Percentiles rank a stretch among this genome's conserved stretches.
These are phyloP conservation scores for Cercospora nicotianae DNA, from an alignment of 2,329 filamentous ascomycete genomes.

Conservation along the genomic window DNA sequence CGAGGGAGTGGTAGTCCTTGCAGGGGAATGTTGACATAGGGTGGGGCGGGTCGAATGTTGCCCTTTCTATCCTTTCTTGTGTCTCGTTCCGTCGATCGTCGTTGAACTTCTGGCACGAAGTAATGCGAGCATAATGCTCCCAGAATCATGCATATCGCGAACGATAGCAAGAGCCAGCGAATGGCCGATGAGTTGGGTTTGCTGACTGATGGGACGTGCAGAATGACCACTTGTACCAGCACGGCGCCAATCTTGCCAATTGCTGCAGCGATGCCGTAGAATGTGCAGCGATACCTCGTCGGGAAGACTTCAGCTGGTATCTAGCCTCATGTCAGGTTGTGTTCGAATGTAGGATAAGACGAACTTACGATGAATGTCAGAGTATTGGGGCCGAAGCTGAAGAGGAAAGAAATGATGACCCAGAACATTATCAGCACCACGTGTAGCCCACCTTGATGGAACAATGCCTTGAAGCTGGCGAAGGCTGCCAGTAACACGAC, in stretches of 20 bases:
- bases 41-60: neutral
- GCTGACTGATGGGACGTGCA: neutral
- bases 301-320: conserved; percentile 60
- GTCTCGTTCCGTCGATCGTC: conserved; percentile 5
- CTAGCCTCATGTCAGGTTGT: conserved; percentile 39
- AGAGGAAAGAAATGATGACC: conserved; percentile 48
- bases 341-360: neutral
- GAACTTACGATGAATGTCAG: conserved; percentile 26
- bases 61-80: neutral
- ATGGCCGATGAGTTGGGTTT: conserved; percentile 20
- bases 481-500: conserved; percentile 47
- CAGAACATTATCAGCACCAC: conserved; percentile 45
- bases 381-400: conserved; percentile 48
- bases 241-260: conserved; percentile 55
- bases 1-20: neutral
- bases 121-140: conserved; percentile 21
- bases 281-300: conserved; percentile 55
- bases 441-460: conserved; percentile 37
- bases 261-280: conserved; percentile 56
- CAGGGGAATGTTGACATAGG: conserved; percentile 3
- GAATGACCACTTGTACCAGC: conserved; percentile 45
- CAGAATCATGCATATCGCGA: conserved; percentile 22
- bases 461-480: conserved; percentile 43
- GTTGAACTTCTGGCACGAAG: conserved; percentile 23
- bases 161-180: conserved; percentile 22